Percentiles rank a stretch among this genome's conserved stretches.
phyloP scores from a whole-genome alignment of 495 filamentous ascomycete genomes.

The Trichodelitschia bisporula region DNA sequence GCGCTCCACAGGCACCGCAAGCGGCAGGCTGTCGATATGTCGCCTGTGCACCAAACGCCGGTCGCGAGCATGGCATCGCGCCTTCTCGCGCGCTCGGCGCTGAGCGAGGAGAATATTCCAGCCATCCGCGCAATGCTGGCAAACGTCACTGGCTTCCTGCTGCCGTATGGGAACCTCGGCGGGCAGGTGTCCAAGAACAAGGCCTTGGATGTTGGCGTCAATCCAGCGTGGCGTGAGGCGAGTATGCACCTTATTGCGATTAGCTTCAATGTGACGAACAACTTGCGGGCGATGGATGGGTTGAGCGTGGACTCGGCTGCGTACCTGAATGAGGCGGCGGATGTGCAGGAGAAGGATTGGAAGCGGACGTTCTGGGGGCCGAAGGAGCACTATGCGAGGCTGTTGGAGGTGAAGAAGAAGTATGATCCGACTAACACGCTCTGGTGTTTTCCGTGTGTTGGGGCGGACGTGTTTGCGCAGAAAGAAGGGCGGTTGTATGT shows the following conservation, averaged over 20 bases:
- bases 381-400: background rate
- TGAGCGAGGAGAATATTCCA: background rate
- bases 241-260: constrained; percentile 6
- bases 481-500: too few relatives aligned
- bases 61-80: background rate
- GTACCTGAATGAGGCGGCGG: constrained; percentile 9
- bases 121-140: background rate
- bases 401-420: constrained; percentile 1
- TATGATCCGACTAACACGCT: background rate
- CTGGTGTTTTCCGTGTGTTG: constrained; percentile 1
- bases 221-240: constrained; percentile 9
- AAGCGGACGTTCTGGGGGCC: constrained; percentile 1
- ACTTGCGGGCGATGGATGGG: constrained; percentile 1
- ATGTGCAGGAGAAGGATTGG: background rate
- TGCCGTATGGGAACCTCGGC: background rate
- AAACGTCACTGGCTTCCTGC: background rate
- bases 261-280: constrained; percentile 5
- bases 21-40: too few relatives aligned
- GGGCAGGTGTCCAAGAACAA: background rate
- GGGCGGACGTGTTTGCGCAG: too few relatives aligned
- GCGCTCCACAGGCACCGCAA: too few relatives aligned
- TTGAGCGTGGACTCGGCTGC: constrained; percentile 8
- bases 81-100: background rate
- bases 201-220: constrained; percentile 3
- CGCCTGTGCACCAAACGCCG: too few relatives aligned